phyloP scores from a whole-genome alignment of 805 yeast species.

The Teunomyces lycoperdinae region DNA sequence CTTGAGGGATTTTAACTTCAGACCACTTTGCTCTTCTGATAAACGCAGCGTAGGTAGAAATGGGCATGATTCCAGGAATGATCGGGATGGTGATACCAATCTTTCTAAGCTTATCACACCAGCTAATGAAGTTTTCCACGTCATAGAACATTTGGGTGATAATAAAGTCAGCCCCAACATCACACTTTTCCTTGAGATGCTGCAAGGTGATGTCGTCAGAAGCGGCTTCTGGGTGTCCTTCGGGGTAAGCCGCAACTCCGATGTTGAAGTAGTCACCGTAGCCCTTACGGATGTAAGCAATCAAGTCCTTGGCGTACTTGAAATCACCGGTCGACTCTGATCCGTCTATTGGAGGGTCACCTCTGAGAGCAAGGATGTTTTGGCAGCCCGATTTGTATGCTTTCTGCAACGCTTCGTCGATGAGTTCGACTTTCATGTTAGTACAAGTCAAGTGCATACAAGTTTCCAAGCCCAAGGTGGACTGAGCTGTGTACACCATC shows the following conservation, averaged over 20 bases:
- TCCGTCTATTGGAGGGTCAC: conserved; percentile 87
- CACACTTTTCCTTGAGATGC: conserved; percentile 82
- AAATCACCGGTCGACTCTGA: conserved; percentile 80
- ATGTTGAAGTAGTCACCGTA: conserved; percentile 90
- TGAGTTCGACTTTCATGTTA: conserved; percentile 78
- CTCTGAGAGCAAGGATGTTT: conserved; percentile 89
- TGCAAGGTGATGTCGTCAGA: conserved; percentile 47
- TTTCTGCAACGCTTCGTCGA: conserved; percentile 79
- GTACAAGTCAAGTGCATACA: conserved; percentile 99
- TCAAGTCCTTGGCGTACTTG: conserved; percentile 82
- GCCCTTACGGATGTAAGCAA: conserved; percentile 65
- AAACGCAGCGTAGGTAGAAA: conserved; percentile 90
- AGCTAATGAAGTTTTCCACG: conserved; percentile 73
- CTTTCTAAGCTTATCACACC: conserved; percentile 73
- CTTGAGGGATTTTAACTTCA: conserved; percentile 73
- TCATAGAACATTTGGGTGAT: conserved; percentile 98
- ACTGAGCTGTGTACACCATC: conserved; percentile 86
- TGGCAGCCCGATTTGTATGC: conserved; percentile 94
- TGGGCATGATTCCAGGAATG: conserved; percentile 98
- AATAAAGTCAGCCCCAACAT: conserved; percentile 90
- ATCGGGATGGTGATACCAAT: conserved; percentile 81
- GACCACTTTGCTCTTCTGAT: conserved; percentile 95
- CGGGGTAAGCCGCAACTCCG: conserved; percentile 97
- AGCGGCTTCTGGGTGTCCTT: conserved; percentile 90
- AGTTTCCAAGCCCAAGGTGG: conserved; percentile 88